Conservation (phyloP, 2,329 filamentous ascomycete genomes). For the Colletotrichum scovillei region DNA sequence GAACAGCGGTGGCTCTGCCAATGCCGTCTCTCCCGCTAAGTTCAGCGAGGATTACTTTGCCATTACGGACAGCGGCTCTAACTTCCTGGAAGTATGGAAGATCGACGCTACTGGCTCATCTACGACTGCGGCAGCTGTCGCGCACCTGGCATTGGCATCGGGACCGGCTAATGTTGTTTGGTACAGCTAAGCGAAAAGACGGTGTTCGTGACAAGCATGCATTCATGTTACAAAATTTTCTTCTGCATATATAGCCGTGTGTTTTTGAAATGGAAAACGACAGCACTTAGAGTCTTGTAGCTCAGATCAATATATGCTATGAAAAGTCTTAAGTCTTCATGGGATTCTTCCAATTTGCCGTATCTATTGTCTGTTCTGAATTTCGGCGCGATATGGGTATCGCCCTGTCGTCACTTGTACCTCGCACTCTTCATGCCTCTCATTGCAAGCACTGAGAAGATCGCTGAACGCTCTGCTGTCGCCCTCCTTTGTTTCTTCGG, state of each 20-base stretch:
- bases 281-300: no score
- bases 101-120: constrained; percentile 35
- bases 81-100: constrained; percentile 50
- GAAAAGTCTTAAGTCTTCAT: background rate
- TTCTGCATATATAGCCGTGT: background rate
- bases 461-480: background rate
- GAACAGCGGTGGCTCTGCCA: constrained; percentile 48
- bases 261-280: no score
- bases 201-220: background rate
- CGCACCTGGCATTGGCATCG: constrained; percentile 5
- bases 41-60: constrained; percentile 47
- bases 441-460: background rate
- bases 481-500: background rate
- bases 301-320: background rate
- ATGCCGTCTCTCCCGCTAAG: constrained; percentile 44
- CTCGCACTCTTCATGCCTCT: background rate
- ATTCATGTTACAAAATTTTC: background rate
- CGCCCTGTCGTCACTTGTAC: no score
- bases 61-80: constrained; percentile 47
- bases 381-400: no score
- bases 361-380: background rate
- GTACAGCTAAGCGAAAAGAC: constrained; percentile 13
- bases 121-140: constrained; percentile 10
- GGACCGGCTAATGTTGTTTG: constrained; percentile 25
- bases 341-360: no score